Percentiles rank a stretch among this genome's conserved stretches.
phyloP scores from a whole-genome alignment of 352 stramenopile genomes.

The Aphanomyces invadans region DNA sequence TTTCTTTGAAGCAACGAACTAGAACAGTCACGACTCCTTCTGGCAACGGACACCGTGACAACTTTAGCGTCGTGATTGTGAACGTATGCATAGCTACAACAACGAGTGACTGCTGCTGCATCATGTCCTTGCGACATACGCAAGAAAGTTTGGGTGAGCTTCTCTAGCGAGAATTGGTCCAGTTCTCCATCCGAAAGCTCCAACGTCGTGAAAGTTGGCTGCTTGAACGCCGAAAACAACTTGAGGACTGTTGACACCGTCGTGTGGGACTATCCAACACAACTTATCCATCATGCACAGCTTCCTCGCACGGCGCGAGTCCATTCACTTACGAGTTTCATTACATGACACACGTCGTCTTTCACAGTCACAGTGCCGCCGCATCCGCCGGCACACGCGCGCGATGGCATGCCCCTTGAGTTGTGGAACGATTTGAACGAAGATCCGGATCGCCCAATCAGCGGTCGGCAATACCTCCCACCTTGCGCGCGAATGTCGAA shows the following conservation, averaged over 20 bases:
- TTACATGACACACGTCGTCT: not conserved
- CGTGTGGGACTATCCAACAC: slow-evolving; percentile 1
- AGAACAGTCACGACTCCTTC: slow-evolving; percentile 14
- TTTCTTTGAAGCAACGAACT: slow-evolving; percentile 21
- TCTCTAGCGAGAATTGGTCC: slow-evolving; percentile 19
- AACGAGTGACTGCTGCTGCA: not conserved
- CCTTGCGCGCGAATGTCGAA: not conserved
- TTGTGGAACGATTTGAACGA: not conserved
- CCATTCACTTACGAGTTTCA: not conserved
- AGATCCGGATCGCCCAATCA: not conserved
- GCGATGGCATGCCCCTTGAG: no score
- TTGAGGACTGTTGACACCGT: slow-evolving; percentile 11
- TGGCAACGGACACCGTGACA: not conserved
- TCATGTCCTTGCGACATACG: not conserved
- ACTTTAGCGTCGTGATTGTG: not conserved
- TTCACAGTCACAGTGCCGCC: not conserved
- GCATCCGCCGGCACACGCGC: not conserved
- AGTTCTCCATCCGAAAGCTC: slow-evolving; percentile 12
- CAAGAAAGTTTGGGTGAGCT: slow-evolving; percentile 8
- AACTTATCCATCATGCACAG: not conserved
- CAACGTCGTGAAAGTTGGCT: slow-evolving; percentile 3
- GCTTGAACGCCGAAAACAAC: not conserved
- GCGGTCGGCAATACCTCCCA: not conserved
- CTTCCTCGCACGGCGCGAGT: no score
- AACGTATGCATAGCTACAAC: slow-evolving; percentile 9